phyloP scores from a whole-genome alignment of 2,329 filamentous ascomycete genomes.

The Aspergillus carbonarius region DNA sequence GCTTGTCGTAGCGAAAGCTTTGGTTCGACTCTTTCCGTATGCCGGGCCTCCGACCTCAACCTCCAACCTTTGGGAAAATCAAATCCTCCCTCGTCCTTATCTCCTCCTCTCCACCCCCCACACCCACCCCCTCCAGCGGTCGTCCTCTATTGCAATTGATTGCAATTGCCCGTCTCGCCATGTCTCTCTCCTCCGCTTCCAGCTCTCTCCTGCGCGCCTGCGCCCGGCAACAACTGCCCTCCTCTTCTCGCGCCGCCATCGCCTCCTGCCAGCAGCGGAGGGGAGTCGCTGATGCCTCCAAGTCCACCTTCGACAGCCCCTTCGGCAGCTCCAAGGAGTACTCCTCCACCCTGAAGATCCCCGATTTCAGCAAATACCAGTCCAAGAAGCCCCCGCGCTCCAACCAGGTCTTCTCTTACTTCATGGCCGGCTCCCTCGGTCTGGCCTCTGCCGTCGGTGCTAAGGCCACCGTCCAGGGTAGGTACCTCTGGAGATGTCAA shows the following conservation, averaged over 20 bases:
- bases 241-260: constrained; percentile 42
- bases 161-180: constrained; percentile 37
- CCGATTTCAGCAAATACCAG: constrained; percentile 86
- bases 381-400: constrained; percentile 64
- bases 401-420: constrained; percentile 93
- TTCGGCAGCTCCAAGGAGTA: constrained; percentile 52
- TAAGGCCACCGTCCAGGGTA: constrained; percentile 98
- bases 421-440: constrained; percentile 96
- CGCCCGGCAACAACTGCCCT: constrained; percentile 48
- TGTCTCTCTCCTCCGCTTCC: constrained; percentile 63
- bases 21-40: constrained; percentile 26
- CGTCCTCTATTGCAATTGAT: constrained; percentile 31
- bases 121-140: constrained; percentile 17
- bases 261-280: constrained; percentile 44
- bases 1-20: constrained; percentile 39
- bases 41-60: constrained; percentile 38
- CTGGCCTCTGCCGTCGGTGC: constrained; percentile 88
- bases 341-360: constrained; percentile 66
- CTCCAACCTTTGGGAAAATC: constrained; percentile 37
- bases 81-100: constrained; percentile 27
- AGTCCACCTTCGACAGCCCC: constrained; percentile 53
- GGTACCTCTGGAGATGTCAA: constrained; percentile 37
- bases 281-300: constrained; percentile 37
- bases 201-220: constrained; percentile 65
- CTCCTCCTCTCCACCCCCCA: constrained; percentile 20